Evolutionary conservation across 139 green algal species (phyloP), one percentile per base, ranked within the genome.

Genomic region (Chlamydomonas incerta): DNA sequence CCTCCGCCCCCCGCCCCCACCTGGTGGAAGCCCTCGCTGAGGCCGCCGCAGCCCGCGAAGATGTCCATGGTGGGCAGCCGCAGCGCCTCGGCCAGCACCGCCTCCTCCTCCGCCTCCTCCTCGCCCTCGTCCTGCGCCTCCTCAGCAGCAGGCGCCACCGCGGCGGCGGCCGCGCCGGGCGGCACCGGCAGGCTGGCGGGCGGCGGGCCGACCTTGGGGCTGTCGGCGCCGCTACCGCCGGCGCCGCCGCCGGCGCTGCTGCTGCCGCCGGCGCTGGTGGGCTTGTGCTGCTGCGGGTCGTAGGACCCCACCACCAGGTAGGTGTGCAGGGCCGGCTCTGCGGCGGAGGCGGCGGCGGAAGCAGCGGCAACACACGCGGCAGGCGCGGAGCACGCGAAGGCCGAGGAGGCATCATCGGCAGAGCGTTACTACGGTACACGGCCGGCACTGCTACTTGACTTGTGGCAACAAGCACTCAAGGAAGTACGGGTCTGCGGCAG

Each of bases 11-110:
- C n/a, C n/a, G n/a, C n/a, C n/a, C 92, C 66, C 31, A 95, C 95
- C 90, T 98, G 95, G 83, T 99, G 95, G 86, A 99, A 94, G 76
- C 97, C 97, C 90, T 99, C 97, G 9, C 92, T 96, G 70, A 99
- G 93, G 18, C 97, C 97, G 4, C 97, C 97, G 86, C 96, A 99
- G 46, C 97, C 89, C 2, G 97, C 97, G 94, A 99, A 99, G 80
- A 99, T 99, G 92, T 99, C 97, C 95, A 99, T 91, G 11, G 96
- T 98, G 31, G 80, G 31, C 89, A 94, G 35, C 63, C 37, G 41
- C 47, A 66, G 79, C 29, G 80, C 81, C 14, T 91, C 73, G 11
- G 33, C 66, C 35, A 23, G 23, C 33, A 1, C 74, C 34, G 41
- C 74, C 0, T 23, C 31, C 28, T 26, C 33, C 60, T n/a, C 58